phyloP scores from a whole-genome alignment of 2,329 filamentous ascomycete species.

The Akanthomyces uredinophilus region DNA sequence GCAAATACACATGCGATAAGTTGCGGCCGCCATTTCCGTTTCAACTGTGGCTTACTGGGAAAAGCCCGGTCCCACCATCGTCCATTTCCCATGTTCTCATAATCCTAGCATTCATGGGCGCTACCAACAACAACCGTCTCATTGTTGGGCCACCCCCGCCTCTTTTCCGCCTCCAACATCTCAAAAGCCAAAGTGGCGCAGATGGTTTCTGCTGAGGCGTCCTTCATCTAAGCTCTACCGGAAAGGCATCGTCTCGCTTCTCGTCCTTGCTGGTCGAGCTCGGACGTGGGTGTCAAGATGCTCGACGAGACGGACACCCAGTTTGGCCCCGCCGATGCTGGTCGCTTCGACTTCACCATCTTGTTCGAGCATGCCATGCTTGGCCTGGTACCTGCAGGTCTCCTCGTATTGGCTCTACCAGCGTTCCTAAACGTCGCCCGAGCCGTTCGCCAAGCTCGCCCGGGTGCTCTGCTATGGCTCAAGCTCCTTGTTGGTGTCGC shows the following conservation, averaged over 20 bases:
- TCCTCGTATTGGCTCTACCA: not conserved
- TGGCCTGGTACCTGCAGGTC: not conserved
- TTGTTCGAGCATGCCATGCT: constrained; percentile 3
- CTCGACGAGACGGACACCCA: constrained; percentile 18
- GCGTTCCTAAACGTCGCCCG: not conserved
- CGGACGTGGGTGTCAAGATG: not conserved
- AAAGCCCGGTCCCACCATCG: not conserved
- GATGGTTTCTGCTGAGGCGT: not conserved
- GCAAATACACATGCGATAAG: not conserved
- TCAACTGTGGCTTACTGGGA: constrained; percentile 1
- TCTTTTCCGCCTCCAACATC: not conserved
- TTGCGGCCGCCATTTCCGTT: not conserved
- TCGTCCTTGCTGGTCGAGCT: not conserved
- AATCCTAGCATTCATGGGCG: not conserved
- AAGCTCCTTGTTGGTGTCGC: constrained; percentile 17
- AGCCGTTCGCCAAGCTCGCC: not conserved
- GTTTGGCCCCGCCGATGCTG: constrained; percentile 37
- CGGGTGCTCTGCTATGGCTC: constrained; percentile 18
- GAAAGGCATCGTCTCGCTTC: not conserved
- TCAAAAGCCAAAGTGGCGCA: constrained; percentile 1
- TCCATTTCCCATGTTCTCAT: not conserved
- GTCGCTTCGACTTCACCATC: constrained; percentile 26
- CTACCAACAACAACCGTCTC: not conserved
- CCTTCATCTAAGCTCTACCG: not conserved
- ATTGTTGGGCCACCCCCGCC: not conserved